Conservation (phyloP, 495 filamentous ascomycete genomes). For the Lasiosphaeris hirsuta region DNA sequence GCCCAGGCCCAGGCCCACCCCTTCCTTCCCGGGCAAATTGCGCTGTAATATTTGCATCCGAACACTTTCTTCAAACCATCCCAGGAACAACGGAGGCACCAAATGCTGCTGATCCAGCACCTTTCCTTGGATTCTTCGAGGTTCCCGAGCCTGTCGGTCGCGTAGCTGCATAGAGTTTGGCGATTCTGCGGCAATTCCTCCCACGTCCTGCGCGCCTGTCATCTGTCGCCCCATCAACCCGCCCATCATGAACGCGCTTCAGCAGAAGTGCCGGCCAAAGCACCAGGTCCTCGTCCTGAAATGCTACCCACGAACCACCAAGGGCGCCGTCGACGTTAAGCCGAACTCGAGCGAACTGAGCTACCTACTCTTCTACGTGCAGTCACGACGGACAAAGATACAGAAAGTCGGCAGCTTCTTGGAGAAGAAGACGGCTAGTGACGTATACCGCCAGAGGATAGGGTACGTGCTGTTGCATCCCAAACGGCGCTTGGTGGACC, state of each 20-base stretch:
- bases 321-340: constrained; percentile 83
- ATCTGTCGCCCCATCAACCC: neutral
- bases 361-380: constrained; percentile 92
- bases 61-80: constrained; percentile 8
- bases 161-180: too few species aligned
- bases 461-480: constrained; percentile 56
- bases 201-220: too few species aligned
- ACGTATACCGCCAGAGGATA: constrained; percentile 76
- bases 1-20: constrained; percentile 4
- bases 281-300: constrained; percentile 91
- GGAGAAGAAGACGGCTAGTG: constrained; percentile 82
- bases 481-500: neutral
- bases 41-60: constrained; percentile 8
- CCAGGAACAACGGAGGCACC: too few species aligned
- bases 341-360: constrained; percentile 92
- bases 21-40: constrained; percentile 7
- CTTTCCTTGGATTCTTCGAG: too few species aligned
- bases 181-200: too few species aligned
- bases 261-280: constrained; percentile 71
- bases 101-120: too few species aligned
- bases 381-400: constrained; percentile 86
- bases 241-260: constrained; percentile 52
- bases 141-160: too few species aligned
- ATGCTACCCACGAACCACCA: constrained; percentile 87
- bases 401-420: constrained; percentile 90